A percentile compares a stretch with the other conserved stretches of the same genome.
Evolutionary conservation across 169 alveolate species (phyloP).

Genomic region (Cyclospora cayetanensis): DNA sequence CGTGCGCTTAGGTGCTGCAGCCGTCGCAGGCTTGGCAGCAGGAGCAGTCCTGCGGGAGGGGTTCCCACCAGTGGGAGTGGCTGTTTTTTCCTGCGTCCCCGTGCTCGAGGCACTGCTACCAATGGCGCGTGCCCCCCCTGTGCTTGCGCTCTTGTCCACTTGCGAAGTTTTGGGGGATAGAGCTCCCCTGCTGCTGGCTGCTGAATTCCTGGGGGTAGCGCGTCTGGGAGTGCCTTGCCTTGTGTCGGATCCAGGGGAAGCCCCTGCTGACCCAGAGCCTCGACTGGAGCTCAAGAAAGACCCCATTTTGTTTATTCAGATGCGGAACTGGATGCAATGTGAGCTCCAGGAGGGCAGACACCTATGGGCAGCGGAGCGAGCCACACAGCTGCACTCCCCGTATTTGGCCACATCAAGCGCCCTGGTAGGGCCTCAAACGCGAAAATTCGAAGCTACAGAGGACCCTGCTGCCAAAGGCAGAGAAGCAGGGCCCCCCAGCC

Average conservation of each 20-base stretch:
- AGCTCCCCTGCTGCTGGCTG: background rate
- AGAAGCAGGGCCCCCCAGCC: too few species aligned
- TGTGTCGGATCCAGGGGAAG: background rate
- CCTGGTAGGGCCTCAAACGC: too few species aligned
- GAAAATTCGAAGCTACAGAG: too few species aligned
- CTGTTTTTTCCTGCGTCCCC: background rate
- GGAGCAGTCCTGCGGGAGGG: background rate
- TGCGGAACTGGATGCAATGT: background rate
- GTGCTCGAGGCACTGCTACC: too few species aligned
- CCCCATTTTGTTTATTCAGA: background rate
- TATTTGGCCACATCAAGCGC: too few species aligned
- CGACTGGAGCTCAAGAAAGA: background rate
- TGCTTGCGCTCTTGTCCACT: background rate
- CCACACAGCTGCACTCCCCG: too few species aligned
- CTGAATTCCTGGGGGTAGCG: background rate
- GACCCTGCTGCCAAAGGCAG: too few species aligned
- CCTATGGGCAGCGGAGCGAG: too few species aligned
- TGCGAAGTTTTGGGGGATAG: background rate
- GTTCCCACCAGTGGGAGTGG: background rate
- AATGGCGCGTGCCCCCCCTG: too few species aligned
- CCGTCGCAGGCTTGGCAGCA: background rate
- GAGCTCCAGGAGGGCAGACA: too few species aligned
- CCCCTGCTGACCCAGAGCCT: background rate
- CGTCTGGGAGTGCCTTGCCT: background rate
- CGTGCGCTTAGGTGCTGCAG: background rate